A percentile compares a stretch with the other conserved stretches of the same genome.
Evolutionary conservation across 495 filamentous ascomycete species (phyloP).

Genomic region (Staphylotrichum tortipilum): DNA sequence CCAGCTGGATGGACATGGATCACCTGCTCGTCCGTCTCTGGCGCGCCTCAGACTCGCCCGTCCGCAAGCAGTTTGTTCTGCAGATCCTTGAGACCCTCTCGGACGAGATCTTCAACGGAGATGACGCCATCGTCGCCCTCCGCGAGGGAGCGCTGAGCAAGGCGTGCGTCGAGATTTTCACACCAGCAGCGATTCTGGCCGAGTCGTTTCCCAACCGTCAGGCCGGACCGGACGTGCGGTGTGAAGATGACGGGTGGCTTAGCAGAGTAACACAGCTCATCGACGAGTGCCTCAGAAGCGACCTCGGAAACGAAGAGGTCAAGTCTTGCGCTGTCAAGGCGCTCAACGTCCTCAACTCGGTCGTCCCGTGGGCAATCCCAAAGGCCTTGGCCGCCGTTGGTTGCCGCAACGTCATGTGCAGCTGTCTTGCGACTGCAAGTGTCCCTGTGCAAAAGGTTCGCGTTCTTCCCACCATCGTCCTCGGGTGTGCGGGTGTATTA

Average conservation of each 20-base stretch:
- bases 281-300: slow-evolving; percentile 58
- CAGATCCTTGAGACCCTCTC: slow-evolving; percentile 85
- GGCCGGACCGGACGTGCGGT: slow-evolving; percentile 52
- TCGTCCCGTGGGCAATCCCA: slow-evolving; percentile 75
- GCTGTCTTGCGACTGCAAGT: slow-evolving; percentile 61
- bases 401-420: slow-evolving; percentile 63
- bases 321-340: slow-evolving; percentile 63
- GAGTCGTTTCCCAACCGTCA: slow-evolving; percentile 64
- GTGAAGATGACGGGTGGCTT: slow-evolving; percentile 80
- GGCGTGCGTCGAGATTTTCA: slow-evolving; percentile 87
- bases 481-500: slow-evolving; percentile 3
- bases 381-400: slow-evolving; percentile 63
- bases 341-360: slow-evolving; percentile 64
- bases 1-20: slow-evolving; percentile 94
- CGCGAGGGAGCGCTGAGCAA: slow-evolving; percentile 76
- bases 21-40: slow-evolving; percentile 70
- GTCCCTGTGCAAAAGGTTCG: slow-evolving; percentile 53
- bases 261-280: slow-evolving; percentile 66
- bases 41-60: slow-evolving; percentile 51
- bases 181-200: slow-evolving; percentile 62
- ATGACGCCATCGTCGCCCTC: slow-evolving; percentile 75
- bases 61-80: slow-evolving; percentile 73
- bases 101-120: slow-evolving; percentile 85
- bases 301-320: slow-evolving; percentile 53
- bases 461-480: slow-evolving; percentile 9